Percentiles rank a stretch among this genome's conserved stretches.
Evolutionary conservation across 306 rosid species (phyloP).

Genomic region (Ormosia emarginata): DNA sequence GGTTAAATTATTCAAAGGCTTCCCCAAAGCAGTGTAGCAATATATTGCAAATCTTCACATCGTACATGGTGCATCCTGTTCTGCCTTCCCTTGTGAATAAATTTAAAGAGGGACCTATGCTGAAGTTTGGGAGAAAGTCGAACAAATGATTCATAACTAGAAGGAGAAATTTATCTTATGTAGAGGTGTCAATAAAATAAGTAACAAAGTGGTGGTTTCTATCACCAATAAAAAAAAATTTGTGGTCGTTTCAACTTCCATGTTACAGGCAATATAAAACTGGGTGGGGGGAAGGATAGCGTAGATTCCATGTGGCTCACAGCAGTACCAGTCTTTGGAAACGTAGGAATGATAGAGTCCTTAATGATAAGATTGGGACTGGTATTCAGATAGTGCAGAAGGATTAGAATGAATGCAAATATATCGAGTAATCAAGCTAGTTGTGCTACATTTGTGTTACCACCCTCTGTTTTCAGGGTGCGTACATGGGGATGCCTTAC

Average conservation of each 20-base stretch:
- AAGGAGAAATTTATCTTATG: neutral
- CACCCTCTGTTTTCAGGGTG: neutral
- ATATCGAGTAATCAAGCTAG: neutral
- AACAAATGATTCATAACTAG: neutral
- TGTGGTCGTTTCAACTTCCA: neutral
- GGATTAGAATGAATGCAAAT: no score
- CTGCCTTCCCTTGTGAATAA: no score
- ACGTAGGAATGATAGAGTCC: neutral
- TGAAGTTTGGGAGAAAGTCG: no score
- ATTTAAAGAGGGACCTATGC: no score
- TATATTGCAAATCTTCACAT: neutral
- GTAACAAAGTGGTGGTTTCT: neutral
- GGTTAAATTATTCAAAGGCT: neutral
- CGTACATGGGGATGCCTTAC: neutral
- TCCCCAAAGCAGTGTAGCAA: neutral
- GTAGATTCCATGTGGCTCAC: neutral
- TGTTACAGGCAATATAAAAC: neutral
- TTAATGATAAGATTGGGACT: neutral
- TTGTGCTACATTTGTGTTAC: neutral
- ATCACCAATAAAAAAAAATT: neutral
- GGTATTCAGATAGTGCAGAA: neutral
- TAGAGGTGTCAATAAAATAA: neutral
- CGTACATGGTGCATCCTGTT: no score
- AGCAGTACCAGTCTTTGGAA: neutral
- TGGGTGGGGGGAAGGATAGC: no score